These are phyloP conservation scores for Teunomyces stri DNA, from an alignment of 805 yeast species.

Conservation along the genomic window DNA sequence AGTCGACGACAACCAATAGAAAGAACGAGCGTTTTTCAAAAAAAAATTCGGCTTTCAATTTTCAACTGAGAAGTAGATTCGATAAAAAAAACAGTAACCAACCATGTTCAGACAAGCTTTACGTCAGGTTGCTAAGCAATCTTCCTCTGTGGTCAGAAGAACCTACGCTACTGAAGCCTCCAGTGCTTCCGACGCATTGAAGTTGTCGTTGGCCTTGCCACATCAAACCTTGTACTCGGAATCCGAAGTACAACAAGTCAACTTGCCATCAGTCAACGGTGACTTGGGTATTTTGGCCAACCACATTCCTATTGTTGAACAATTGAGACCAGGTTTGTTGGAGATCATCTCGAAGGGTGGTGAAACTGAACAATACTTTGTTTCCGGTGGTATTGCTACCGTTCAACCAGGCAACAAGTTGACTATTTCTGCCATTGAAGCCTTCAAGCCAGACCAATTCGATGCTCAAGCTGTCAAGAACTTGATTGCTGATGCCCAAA, in stretches of 20 bases:
- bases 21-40: conserved; percentile 9
- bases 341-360: conserved; percentile 80
- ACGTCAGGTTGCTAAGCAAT: conserved; percentile 59
- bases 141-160: conserved; percentile 64
- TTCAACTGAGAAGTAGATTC: background rate
- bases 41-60: conserved; percentile 3
- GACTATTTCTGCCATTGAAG: conserved; percentile 92
- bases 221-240: conserved; percentile 67
- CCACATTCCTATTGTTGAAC: conserved; percentile 97
- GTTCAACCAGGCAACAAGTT: conserved; percentile 92
- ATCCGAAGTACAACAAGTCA: conserved; percentile 68
- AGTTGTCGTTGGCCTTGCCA: conserved; percentile 88
- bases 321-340: conserved; percentile 92
- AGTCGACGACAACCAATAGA: conserved; percentile 36
- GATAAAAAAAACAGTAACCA: conserved; percentile 10
- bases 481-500: conserved; percentile 89
- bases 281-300: conserved; percentile 95
- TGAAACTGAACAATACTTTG: conserved; percentile 77
- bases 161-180: conserved; percentile 83
- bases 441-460: conserved; percentile 86
- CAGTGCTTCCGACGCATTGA: conserved; percentile 63
- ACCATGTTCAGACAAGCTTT: conserved; percentile 62
- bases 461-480: conserved; percentile 74
- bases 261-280: conserved; percentile 93
- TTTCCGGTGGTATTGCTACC: conserved; percentile 94